These are phyloP conservation scores for Odonthalia washingtoniensis DNA, from an alignment of 31 red algal species.

Conservation along the genomic window DNA sequence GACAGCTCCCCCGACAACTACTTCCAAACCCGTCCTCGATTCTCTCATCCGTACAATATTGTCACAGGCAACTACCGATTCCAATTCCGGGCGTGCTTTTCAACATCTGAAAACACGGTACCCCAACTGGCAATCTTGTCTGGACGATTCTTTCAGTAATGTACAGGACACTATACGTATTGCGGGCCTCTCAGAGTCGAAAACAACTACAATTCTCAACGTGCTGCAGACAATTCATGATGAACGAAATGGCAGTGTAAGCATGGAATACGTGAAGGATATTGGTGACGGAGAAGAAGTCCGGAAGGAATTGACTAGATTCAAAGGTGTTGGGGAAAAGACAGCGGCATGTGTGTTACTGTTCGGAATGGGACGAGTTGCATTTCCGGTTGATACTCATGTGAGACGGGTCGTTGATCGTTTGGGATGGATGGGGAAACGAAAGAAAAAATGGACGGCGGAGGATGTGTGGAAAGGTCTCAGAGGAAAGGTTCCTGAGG, in stretches of 20 bases:
- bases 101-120: constrained; percentile 35
- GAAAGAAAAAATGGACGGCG: too few relatives aligned
- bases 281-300: constrained; percentile 28
- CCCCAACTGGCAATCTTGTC: constrained; percentile 30
- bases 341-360: constrained; percentile 75
- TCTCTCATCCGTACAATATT: constrained; percentile 78
- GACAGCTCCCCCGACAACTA: too few relatives aligned
- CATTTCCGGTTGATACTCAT: constrained; percentile 82
- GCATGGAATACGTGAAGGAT: constrained; percentile 53
- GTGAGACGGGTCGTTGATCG: constrained; percentile 29
- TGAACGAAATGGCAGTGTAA: background rate
- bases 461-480: too few relatives aligned
- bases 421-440: constrained; percentile 72
- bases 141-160: background rate
- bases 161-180: constrained; percentile 20
- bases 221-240: constrained; percentile 20
- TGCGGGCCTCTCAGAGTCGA: constrained; percentile 48
- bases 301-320: constrained; percentile 31
- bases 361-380: constrained; percentile 52
- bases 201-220: constrained; percentile 37
- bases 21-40: constrained; percentile 54
- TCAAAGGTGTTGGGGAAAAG: constrained; percentile 68
- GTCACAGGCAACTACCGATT: constrained; percentile 84
- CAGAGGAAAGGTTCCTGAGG: too few relatives aligned
- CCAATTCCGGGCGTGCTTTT: constrained; percentile 60